Base-by-base conservation (phyloP, 495 filamentous ascomycete species). In the Chaetomium tenue region DNA sequence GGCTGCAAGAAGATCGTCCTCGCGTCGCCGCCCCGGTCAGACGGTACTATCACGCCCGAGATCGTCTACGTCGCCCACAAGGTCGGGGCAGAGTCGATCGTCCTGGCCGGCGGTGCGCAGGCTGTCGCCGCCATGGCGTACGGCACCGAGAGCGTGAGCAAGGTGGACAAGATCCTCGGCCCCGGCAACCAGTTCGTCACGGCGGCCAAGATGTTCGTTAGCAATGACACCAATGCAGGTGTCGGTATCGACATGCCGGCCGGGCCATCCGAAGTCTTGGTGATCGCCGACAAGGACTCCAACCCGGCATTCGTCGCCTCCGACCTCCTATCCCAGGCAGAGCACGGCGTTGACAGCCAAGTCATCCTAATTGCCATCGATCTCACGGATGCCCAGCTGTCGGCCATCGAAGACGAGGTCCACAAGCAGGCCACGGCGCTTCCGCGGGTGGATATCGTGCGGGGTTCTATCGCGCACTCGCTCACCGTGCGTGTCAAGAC, bases 131-230 rank as follows among this genome's bases (percentile, higher is more conserved):
- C 90, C 20, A 87, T 94, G 83, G 91, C 91, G 18, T 89, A 94
- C 69, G 91, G 91, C 28, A 95, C 91, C 11, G 86, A 90, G 72
- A 88, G 81, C 71, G 85, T 98, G 63, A 91, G 79, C 72, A 98
- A 98, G 79, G 95, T 98, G 20, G 94, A 98, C 82, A 98, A 98
- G 87, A 97, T 98, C 70, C 85, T 98, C 5, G 94, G 94, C 1
- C 94, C 94, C 2, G 94, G 94, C 46, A 98, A 98, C 77, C 94
- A 98, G 77, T 98, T 98, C 71, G 95, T 98, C 30, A 98, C 94
- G 0, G 94, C 95, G 0, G 94, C 90, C 56, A 98, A 98, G 86
- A 98, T 98, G 94, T 78, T 90, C 63, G 94, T 98, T 9, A 87
- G 88, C 72, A 98, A 98, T 76, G 95, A 98, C 72, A 97, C 94